Evolutionary conservation across 208 protist species (phyloP).

Genomic region (Acanthamoeba castellanii): DNA sequence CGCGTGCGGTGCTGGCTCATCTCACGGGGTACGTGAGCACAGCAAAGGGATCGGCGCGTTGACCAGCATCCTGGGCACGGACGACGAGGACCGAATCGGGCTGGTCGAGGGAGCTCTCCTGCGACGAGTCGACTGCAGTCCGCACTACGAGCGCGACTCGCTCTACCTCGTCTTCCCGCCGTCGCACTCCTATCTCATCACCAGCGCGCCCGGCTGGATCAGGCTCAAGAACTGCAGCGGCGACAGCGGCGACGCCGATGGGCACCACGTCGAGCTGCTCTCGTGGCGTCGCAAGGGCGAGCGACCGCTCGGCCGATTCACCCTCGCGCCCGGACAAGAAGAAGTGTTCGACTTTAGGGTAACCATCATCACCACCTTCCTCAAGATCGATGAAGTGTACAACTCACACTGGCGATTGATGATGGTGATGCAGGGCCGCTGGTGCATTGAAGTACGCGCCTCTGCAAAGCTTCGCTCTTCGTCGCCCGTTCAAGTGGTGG

Average conservation of each 20-base stretch:
- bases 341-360: constrained; percentile 68
- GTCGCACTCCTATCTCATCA: constrained; percentile 73
- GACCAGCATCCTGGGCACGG: constrained; percentile 9
- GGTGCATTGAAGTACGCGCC: constrained; percentile 58
- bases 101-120: constrained; percentile 16
- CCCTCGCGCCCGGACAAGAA: constrained; percentile 4
- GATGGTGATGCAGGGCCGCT: constrained; percentile 5
- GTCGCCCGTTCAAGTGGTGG: neutral
- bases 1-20: neutral
- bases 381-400: no score
- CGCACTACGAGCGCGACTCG: constrained; percentile 32
- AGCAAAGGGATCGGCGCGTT: constrained; percentile 18
- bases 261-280: neutral
- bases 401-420: no score
- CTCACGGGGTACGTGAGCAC: no score
- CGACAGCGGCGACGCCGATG: neutral
- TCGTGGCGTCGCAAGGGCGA: constrained; percentile 32
- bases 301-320: neutral
- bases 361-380: neutral
- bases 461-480: no score
- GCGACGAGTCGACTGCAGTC: neutral
- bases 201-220: constrained; percentile 47
- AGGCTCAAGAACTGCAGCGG: neutral
- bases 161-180: constrained; percentile 67
- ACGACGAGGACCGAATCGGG: constrained; percentile 13